Conservation (phyloP, 2,329 filamentous ascomycete genomes). For the Cryphonectria radicalis region DNA sequence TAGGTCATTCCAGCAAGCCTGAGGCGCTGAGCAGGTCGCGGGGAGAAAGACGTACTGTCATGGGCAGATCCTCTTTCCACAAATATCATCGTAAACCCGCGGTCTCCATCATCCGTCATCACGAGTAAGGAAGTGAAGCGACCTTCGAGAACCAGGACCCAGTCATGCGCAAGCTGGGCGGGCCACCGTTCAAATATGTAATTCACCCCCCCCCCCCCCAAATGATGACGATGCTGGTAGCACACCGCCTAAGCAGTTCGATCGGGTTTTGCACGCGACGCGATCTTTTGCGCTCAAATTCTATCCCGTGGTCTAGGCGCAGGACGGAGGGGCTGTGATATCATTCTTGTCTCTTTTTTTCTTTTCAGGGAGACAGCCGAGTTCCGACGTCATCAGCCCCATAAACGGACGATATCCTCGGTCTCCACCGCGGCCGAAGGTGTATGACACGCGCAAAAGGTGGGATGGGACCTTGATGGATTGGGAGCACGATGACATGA, state of each 20-base stretch:
- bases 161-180: neutral
- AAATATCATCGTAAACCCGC: neutral
- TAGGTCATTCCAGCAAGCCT: too few species aligned
- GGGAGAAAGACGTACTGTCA: neutral
- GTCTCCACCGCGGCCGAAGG: neutral
- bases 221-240: neutral
- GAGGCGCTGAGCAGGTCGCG: neutral
- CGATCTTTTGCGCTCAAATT: conserved; percentile 16
- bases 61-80: neutral
- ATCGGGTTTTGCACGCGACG: neutral
- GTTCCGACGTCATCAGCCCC: conserved; percentile 5
- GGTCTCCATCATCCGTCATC: neutral
- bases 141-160: neutral
- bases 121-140: neutral
- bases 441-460: neutral
- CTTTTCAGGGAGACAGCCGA: too few species aligned
- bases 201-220: neutral
- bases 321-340: neutral
- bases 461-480: neutral
- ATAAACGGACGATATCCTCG: neutral
- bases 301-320: too few species aligned
- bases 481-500: neutral
- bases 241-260: neutral
- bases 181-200: neutral
- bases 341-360: neutral